Evolutionary conservation across 768 basidiomycete species (phyloP).

Genomic region (Russula earlei): DNA sequence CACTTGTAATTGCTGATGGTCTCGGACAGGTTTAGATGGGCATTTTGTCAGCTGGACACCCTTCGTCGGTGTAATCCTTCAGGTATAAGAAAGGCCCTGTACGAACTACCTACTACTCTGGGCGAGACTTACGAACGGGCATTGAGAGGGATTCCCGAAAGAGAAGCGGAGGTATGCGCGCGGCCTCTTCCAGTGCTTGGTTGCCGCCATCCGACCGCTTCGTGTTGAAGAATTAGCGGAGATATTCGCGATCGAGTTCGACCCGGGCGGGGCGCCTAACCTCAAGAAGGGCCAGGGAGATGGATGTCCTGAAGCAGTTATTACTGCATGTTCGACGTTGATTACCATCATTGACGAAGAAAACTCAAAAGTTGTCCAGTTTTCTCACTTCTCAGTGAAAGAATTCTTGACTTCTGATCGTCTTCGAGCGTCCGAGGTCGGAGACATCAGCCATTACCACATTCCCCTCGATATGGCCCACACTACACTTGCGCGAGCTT

Average conservation of each 20-base stretch:
- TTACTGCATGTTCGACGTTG: background rate
- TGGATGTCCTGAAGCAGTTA: no score
- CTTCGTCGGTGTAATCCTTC: background rate
- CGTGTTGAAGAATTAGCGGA: slow-evolving; percentile 1
- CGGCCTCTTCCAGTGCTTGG: background rate
- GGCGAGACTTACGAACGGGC: background rate
- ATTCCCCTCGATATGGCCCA: background rate
- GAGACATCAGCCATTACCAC: background rate
- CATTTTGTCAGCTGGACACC: background rate
- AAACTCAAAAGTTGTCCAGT: background rate
- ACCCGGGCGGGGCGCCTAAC: background rate
- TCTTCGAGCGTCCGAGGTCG: background rate
- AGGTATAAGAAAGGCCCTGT: background rate
- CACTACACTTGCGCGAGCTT: background rate
- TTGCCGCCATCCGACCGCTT: background rate
- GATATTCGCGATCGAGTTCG: background rate
- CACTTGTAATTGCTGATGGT: background rate
- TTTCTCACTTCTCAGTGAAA: slow-evolving; percentile 1
- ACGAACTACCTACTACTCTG: background rate
- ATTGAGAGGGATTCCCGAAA: background rate
- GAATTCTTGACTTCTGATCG: slow-evolving; percentile 4
- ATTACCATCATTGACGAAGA: background rate
- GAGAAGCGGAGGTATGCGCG: background rate
- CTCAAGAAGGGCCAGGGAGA: background rate
- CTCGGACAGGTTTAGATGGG: slow-evolving; percentile 3